phyloP scores from a whole-genome alignment of 495 filamentous ascomycete genomes.

The Apiosordaria backusii region DNA sequence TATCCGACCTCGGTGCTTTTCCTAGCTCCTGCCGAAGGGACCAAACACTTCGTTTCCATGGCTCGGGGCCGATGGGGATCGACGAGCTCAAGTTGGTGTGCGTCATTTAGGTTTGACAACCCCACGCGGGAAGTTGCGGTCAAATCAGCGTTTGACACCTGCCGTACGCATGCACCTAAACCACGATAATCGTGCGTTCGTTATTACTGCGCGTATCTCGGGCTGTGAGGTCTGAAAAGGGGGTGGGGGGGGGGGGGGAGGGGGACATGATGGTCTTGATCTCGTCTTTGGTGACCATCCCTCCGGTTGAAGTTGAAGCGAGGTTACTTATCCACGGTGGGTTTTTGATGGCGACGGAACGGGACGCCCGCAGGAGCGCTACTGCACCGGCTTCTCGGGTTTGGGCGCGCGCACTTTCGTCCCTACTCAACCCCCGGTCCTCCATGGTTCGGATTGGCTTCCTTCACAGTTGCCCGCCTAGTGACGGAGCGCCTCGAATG shows the following conservation, averaged over 20 bases:
- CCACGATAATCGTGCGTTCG: neutral
- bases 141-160: conserved; percentile 22
- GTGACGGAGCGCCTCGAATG: conserved; percentile 2
- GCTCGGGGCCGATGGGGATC: neutral
- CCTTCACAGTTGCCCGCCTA: neutral
- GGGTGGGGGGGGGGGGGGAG: too few relatives aligned
- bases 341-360: conserved; percentile 16
- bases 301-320: neutral
- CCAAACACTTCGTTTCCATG: neutral
- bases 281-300: too few relatives aligned
- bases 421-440: conserved; percentile 1
- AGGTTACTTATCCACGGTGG: neutral
- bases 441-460: neutral
- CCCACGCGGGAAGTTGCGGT: neutral
- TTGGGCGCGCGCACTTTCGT: neutral
- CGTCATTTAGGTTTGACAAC: neutral
- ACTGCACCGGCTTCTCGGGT: conserved; percentile 25
- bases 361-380: conserved; percentile 28
- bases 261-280: too few relatives aligned
- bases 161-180: neutral
- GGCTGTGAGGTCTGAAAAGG: neutral
- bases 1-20: neutral
- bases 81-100: neutral
- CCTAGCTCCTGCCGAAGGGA: neutral
- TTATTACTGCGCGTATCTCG: neutral